Evolutionary conservation across 2,329 filamentous ascomycete genomes (phyloP), one percentile per base, ranked within the genome.

Genomic region (Penicillium sp.): DNA sequence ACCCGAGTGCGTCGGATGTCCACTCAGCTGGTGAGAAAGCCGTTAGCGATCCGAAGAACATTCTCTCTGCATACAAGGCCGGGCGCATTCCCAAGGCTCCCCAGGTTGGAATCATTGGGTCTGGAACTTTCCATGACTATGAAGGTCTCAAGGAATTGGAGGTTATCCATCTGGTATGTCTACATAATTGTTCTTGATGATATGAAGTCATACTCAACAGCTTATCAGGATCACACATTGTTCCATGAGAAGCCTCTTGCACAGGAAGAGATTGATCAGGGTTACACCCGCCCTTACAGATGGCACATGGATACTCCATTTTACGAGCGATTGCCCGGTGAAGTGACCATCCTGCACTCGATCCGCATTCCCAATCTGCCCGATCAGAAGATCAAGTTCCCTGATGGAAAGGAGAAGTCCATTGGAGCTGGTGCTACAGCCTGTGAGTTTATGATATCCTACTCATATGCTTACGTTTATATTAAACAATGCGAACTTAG

Each of bases 271-370:
- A 21, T 58, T 11, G 52, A 55, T 14, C 33, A 58, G 48, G 45
- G 56, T 0, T 58, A 50, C 27, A 58, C 53, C 14, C 53, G 56
- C 7, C 49, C 56, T 21, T 58, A 58, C 33, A 50, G 56, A 13
- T 56, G 56, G 56, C 56, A 58, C 14, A 56, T 53, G 56, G 56
- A 58, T 43, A 56, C 53, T 11, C 56, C 56, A 1, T 58, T 58
- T 37, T 58, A 53, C 47, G 56, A 58, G 21, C 44, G 56, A 9
- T 24, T 56, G 24, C 53, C 56, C 6, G 56, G 56, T 10, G 56
- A 58, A 45, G 56, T 56, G 16, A 58, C 53, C 19, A 58, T 58
- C 19, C 24, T 58, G n/a, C 53, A 56, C 31, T 53, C 56, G 22
- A 58, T 56, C 29, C 45, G 46, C 19, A 58, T 49, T 24, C 53